Base-by-base conservation (phyloP, 352 stramenopile species). In the Nothophytophthora sp. region DNA sequence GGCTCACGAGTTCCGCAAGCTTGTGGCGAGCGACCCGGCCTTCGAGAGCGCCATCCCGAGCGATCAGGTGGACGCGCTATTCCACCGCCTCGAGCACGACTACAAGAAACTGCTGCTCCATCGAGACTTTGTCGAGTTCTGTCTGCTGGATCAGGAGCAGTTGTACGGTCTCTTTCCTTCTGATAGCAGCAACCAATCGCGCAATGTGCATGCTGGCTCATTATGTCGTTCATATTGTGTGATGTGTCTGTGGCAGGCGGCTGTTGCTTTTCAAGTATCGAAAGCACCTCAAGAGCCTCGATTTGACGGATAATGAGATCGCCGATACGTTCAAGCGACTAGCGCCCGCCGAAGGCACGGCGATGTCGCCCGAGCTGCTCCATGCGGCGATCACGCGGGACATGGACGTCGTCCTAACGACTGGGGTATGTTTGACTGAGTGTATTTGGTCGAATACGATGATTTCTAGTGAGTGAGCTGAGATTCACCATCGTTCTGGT, bases 61-160 rank as follows among this genome's bases (percentile, higher is more conserved):
- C 42, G 82, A 90, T 13, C 74, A 87, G 35, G 76, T 88, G 16
- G 77, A 90, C 30, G 80, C 81, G 32, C 69, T 93, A 15, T 93
- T 91, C 44, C 67, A 88, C 35, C 80, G 82, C 34, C 77, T 93
- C 28, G 74, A 86, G 37, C 55, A 67, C 42, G 72, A 86, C 49
- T 61, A 76, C 38, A 47, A 69, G 34, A 75, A 74, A 34, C 50
- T 86, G 27, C 61, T 91, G 24, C 65, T 81, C 13, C 82, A 86
- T 19, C 48, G 73, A 49, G 82, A 91, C 50, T 88, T 91, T 57
- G 73, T 93, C 8, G 82, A 90, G 52, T 93, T 93, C 37, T 93
- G 80, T 44, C 55, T 93, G 4, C 60, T 93, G 9, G 78, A 93
- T 38, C 78, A 87, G 39, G 78, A 88, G 28, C 82, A 93, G 40